Base-by-base conservation (phyloP, 2,329 filamentous ascomycete species). In the Colletotrichum chrysophilum region DNA sequence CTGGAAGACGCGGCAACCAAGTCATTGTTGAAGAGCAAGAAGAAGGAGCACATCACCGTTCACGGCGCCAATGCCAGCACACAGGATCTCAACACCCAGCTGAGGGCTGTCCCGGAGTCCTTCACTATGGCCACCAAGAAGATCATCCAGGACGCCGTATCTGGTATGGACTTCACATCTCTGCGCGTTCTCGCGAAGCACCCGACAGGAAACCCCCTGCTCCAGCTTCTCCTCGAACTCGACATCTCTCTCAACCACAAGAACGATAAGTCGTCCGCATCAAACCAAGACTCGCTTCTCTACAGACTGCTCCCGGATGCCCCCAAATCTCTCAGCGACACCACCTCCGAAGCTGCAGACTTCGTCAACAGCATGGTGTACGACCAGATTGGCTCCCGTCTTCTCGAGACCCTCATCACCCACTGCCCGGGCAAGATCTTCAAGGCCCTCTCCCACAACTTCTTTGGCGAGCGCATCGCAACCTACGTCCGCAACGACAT, bases 301-400 rank as follows among this genome's bases (percentile, higher is more conserved):
- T 93, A 92, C 74, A 92, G 92, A 77, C 90, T 99, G 1, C 88
- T 98, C 2, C 96, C 96, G 0, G 96, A 94, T 66, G 95, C 90
- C 0, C 91, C 91, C 2, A 84, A 94, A 66, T 93, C 94, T 0
- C 90, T 97, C 24, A 89, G 90, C 34, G 94, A 96, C 77, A 91
- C 92, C 18, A 91, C 91, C 3, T 94, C 95, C 38, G 94, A 93
- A 65, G 94, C 94, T 5, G 90, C 91, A 13, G 88, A 90, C 18
- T 98, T 98, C 82, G 90, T 98, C 82, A 96, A 94, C 80, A 93
- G 94, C 71, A 91, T 98, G 82, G 88, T 98, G 30, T 98, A 98
- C 84, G 96, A 98, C 81, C 90, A 94, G 3, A 93, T 98, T 67
- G 97, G 97, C 18, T 98, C 96, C 5, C 93, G 96, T 60, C 89